phyloP scores from a whole-genome alignment of 768 basidiomycete genomes.

The Xerocomus brunneocitrinus region DNA sequence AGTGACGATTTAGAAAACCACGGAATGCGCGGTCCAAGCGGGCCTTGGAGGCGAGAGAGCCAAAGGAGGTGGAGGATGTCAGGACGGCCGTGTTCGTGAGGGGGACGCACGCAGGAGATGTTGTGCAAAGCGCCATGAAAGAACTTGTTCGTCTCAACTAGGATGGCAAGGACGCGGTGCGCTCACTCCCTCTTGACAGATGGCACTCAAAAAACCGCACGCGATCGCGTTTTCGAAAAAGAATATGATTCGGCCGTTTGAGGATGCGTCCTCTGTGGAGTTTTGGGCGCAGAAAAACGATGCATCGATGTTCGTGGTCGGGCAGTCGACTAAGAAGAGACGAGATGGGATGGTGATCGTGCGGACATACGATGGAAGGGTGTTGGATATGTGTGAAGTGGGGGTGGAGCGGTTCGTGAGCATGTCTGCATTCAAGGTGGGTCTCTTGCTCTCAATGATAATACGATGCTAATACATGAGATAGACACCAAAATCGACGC shows the following conservation, averaged over 20 bases:
- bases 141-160: constrained; percentile 66
- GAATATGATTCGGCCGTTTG: constrained; percentile 88
- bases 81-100: constrained; percentile 88
- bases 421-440: constrained; percentile 82
- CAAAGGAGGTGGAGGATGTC: constrained; percentile 86
- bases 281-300: constrained; percentile 97
- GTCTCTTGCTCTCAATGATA: constrained; percentile 12
- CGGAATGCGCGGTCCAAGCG: constrained; percentile 95
- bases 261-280: constrained; percentile 72
- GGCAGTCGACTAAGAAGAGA: constrained; percentile 90
- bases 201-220: constrained; percentile 89
- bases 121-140: constrained; percentile 75
- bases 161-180: not conserved
- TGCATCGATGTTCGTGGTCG: constrained; percentile 84
- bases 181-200: constrained; percentile 43
- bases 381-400: constrained; percentile 94
- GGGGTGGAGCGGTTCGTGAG: constrained; percentile 77
- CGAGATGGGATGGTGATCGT: constrained; percentile 84
- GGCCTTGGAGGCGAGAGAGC: constrained; percentile 76
- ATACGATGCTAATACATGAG: not conserved
- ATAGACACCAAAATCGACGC: constrained; percentile 86
- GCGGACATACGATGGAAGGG: constrained; percentile 77
- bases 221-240: constrained; percentile 93
- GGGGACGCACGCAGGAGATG: constrained; percentile 81
- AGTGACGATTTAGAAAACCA: constrained; percentile 57